A percentile compares a stretch with the other conserved stretches of the same genome.
phyloP scores from a whole-genome alignment of 306 rosid species.

The Cucurbita pepo region DNA sequence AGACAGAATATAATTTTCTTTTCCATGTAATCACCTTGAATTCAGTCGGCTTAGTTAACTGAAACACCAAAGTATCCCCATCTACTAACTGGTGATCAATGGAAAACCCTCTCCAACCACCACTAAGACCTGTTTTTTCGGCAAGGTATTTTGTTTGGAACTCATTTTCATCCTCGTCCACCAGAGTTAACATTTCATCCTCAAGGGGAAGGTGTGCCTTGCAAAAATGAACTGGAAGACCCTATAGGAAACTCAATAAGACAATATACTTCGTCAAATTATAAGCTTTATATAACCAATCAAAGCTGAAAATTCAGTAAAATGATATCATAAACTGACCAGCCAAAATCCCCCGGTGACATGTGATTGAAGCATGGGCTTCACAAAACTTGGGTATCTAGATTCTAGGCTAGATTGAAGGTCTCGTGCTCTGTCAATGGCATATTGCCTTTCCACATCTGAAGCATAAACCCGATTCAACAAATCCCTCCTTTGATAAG shows the following conservation, averaged over 20 bases:
- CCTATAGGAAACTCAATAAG: slow-evolving; percentile 11
- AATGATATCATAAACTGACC: slow-evolving; percentile 13
- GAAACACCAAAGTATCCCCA: slow-evolving; percentile 57
- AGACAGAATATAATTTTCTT: neutral
- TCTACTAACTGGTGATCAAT: slow-evolving; percentile 42
- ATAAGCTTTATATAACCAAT: neutral
- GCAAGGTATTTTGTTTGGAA: slow-evolving; percentile 22
- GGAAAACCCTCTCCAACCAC: slow-evolving; percentile 49
- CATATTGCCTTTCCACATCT: slow-evolving; percentile 19
- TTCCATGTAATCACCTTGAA: slow-evolving; percentile 27
- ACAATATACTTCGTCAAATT: neutral
- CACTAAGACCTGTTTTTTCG: slow-evolving; percentile 30
- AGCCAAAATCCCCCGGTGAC: slow-evolving; percentile 49
- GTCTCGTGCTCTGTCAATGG: slow-evolving; percentile 25
- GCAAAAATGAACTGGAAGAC: slow-evolving; percentile 29
- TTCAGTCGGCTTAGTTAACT: slow-evolving; percentile 26
- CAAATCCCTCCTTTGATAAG: slow-evolving; percentile 22
- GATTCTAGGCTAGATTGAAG: slow-evolving; percentile 22
- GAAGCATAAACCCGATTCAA: slow-evolving; percentile 31
- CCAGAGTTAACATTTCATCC: slow-evolving; percentile 20
- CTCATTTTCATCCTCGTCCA: slow-evolving; percentile 29
- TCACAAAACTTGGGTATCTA: slow-evolving; percentile 20
- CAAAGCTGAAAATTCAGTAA: neutral
- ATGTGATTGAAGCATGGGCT: slow-evolving; percentile 44
- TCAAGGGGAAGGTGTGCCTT: slow-evolving; percentile 21